Evolutionary conservation across 306 rosid species (phyloP), one percentile per base, ranked within the genome.

Genomic region (Castanea crenata): DNA sequence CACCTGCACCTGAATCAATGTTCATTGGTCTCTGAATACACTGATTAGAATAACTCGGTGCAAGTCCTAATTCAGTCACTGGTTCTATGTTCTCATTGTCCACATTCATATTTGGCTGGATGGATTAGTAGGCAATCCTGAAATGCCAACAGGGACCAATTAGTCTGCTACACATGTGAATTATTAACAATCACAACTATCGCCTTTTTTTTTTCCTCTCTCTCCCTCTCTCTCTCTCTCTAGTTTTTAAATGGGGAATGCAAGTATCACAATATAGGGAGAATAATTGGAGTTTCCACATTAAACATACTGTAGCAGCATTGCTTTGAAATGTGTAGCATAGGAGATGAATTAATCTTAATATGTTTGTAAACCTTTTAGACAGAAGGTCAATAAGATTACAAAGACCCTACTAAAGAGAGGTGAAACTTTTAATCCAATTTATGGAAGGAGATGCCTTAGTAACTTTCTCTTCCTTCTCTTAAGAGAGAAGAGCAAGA

Each of bases 1-100:
- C 99, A 92, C 97, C 97, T 95, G 92, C 99, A 92, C 98, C 89
- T 54, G 83, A 75, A 46, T 84, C 89, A 80, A 80, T 79, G 41
- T 71, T 80, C 86, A 84, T 72, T 16, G 34, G 71, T 74, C 84
- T 73, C 85, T 84, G 73, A 75, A 57, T 67, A 80, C 73, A 74
- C 7, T 80, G 83, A 68, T 80, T 81, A 32, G 89, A 82, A 81
- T 86, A 77, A 58, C 85, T 81, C 80, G 81, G 64, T 63, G 72
- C 75, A 54, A 87, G 92, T 74, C 85, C 92, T 75, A 89, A 78
- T 84, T 88, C 92, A 29, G 77, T 80, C 75, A 76, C 85, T 6
- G 92, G 84, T 62, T 92, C 91, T 81, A 58, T 52, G 80, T 80
- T 83, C 79, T 86, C 86, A 73, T 76, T 76, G 41, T 85, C 86